Base-by-base conservation (phyloP, 768 basidiomycete species). In the Mycena olivaceomarginata region DNA sequence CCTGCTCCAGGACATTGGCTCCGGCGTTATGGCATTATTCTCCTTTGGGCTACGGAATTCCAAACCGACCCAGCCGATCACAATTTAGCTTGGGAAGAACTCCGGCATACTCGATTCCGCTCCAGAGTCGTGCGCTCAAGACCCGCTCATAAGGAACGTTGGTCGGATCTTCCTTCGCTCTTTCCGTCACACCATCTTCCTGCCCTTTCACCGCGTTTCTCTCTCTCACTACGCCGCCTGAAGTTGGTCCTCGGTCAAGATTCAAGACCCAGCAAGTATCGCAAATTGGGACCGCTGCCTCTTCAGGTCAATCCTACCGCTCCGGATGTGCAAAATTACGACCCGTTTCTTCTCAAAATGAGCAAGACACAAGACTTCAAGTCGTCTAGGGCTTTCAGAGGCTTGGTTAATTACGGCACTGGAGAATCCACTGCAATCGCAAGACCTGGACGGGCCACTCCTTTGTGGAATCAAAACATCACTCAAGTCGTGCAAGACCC, bases 381-480 rank as follows among this genome's bases (percentile, higher is more conserved):
- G 31, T 60, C 59, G 25, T 60, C 59, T 60, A 60, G 25, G 25
- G 25, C 25, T 25, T 25, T 25, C 25, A 25, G 25, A 25, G 25
- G 25, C 59, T 60, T 60, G 59, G 31, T 60, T 60, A 60, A 60
- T 60, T 7, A 60, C 59, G 31, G 25, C 59, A 12, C 59, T 60
- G 59, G 59, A 60, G 59, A 60, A 60, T 60, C 59, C 59, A 39
- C 59, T 60, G 59, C 59, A 60, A 60, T 60, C 59, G 13, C 59
- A 60, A 60, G 59, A 60, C 25, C n/a, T 56, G 20, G 20, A n/a
- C n/a, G 53, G n/a, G 53, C 20, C 53, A 56, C 53, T 56, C 16
- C 20, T 22, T 15, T 15, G 48, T 20, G 48, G 25, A 25, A 25
- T 25, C 25, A 25, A 25, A 25, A 25, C 25, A 25, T 25, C 25